Percentiles rank a stretch among this genome's conserved stretches.
These are phyloP conservation scores for Phytopythium sindhum DNA, from an alignment of 352 stramenopile genomes.

Conservation along the genomic window DNA sequence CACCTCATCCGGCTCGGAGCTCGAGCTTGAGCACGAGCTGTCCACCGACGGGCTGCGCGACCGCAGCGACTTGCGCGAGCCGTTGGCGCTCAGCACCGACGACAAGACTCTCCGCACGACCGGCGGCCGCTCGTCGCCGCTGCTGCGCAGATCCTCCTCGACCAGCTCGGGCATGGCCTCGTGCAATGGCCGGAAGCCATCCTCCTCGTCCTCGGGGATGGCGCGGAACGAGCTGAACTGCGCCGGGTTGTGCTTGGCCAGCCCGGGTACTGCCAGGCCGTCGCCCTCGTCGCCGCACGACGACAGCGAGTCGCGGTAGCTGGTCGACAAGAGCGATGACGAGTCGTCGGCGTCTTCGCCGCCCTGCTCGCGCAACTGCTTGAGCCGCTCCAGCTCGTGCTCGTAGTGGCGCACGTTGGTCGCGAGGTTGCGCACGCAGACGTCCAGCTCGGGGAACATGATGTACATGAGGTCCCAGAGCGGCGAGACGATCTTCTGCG, in stretches of 20 bases:
- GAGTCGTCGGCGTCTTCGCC: conserved; percentile 16
- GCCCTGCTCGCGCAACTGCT: conserved; percentile 30
- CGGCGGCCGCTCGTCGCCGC: not conserved
- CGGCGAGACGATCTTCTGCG: conserved; percentile 77
- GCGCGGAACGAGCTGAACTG: conserved; percentile 85
- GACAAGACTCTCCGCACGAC: not conserved
- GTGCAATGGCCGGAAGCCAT: not conserved
- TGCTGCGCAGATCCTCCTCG: conserved; percentile 1
- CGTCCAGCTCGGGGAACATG: conserved; percentile 71
- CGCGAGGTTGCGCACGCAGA: conserved; percentile 61
- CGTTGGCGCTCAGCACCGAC: not conserved
- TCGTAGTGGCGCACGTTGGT: conserved; percentile 85
- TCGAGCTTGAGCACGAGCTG: not conserved
- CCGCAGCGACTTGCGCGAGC: not conserved
- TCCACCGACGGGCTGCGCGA: not conserved
- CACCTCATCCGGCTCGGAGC: conserved; percentile 3
- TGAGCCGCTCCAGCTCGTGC: conserved; percentile 66
- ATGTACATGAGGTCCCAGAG: conserved; percentile 73
- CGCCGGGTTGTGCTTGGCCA: conserved; percentile 67
- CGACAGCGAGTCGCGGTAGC: conserved; percentile 28
- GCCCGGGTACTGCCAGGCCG: conserved; percentile 57
- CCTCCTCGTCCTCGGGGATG: conserved; percentile 38
- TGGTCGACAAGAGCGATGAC: not conserved
- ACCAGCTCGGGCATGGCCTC: not conserved
- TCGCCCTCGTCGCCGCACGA: conserved; percentile 56